These are phyloP conservation scores for Isatis lusitanica DNA, from an alignment of 441 rosid genomes.

Conservation along the genomic window DNA sequence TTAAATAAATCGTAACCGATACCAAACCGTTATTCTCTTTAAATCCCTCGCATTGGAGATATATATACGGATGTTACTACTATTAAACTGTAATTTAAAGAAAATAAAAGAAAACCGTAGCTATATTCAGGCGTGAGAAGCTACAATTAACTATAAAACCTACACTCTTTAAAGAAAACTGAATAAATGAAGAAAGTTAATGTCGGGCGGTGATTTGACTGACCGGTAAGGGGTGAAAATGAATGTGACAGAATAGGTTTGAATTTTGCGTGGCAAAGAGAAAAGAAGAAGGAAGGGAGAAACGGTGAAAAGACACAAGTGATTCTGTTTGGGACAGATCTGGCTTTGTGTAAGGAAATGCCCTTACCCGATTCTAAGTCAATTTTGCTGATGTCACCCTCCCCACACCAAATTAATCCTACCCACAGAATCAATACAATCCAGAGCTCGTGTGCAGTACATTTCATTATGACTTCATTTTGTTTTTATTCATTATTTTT, in stretches of 20 bases:
- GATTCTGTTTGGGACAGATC: constrained; percentile 39
- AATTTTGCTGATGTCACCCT: constrained; percentile 33
- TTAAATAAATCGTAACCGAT: not conserved
- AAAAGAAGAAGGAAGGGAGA: not conserved
- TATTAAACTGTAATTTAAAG: not conserved
- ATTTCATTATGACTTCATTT: not conserved
- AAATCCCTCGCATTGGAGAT: not conserved
- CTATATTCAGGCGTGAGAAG: not conserved
- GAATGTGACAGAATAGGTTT: not conserved
- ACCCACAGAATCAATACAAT: not conserved
- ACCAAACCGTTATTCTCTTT: not conserved
- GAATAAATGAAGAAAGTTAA: not conserved
- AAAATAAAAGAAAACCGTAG: not conserved
- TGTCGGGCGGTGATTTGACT: constrained; percentile 35
- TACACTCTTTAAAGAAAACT: not conserved
- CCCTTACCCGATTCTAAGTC: constrained; percentile 38
- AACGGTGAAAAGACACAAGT: constrained; percentile 34
- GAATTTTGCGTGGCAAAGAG: constrained; percentile 1
- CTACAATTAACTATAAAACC: not conserved
- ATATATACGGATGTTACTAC: not conserved
- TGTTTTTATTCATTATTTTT: not conserved
- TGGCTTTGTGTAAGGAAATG: constrained; percentile 28
- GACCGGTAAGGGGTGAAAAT: constrained; percentile 19
- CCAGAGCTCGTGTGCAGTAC: not conserved
- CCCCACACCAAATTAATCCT: not conserved